Evolutionary conservation across 345 rosid species (phyloP), one percentile per base, ranked within the genome.

Genomic region (Populus nigra): DNA sequence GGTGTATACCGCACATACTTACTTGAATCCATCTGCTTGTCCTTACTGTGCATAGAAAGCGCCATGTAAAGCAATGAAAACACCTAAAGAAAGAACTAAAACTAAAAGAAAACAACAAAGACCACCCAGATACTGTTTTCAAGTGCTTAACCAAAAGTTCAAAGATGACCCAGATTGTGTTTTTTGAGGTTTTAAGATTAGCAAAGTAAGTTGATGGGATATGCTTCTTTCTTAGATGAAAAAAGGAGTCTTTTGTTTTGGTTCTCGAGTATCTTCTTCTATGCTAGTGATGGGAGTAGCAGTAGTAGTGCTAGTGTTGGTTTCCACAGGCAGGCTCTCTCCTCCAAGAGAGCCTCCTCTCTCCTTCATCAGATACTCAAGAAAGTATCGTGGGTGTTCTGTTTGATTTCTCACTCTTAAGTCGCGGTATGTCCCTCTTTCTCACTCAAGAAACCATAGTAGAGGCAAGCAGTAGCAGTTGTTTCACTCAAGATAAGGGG

Each of bases 1-100:
- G 95, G 91, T 55, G 91, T 89, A 71, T 89, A 91, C 80, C 93
- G 82, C 77, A 91, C 93, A 67, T 91, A 91, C 84, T 91, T 91
- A 81, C 88, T 84, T 25, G 76, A 27, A 76, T 91, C 95, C 95
- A 89, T 87, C 73, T 82, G 85, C 80, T 85, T 84, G 74, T 66
- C 80, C 59, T 83, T 84, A 73, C 71, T 82, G 80, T 86, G 86
- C 82, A 86, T 80, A 65, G 77, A 77, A 49, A 88, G 76, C 36
- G 89, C 88, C 90, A 86, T 89, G 70, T 13, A 73, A 31, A 59
- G 8, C 29, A 16, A 66, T 65, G 69, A 73, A 43, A 45, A 45
- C 25, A 36, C 76, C 69, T 20, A 71, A 57, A 10, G 45, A 57
- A 65, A 71, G 41, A 70, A 45, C 39, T 18, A 65, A 10, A 53